These are phyloP conservation scores for Golubevia sp. DNA, from an alignment of 1,284 basidiomycete genomes.

Conservation along the genomic window DNA sequence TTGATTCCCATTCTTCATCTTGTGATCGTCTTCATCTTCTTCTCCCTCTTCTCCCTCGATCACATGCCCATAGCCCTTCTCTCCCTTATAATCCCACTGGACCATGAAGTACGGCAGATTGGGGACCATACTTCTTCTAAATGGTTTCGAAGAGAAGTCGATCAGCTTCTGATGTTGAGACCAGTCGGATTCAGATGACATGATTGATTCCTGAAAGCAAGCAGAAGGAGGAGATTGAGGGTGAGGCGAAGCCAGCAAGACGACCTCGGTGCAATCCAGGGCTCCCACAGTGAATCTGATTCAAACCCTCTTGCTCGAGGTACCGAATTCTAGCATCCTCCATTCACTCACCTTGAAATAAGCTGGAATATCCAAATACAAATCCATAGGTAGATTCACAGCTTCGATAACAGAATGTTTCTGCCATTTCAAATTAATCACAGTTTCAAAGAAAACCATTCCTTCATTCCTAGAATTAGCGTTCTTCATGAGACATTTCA, in stretches of 20 bases:
- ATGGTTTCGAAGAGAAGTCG: conserved; percentile 73
- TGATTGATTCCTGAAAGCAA: conserved; percentile 77
- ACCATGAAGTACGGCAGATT: conserved; percentile 99
- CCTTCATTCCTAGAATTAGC: conserved; percentile 11
- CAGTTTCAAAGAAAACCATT: conserved; percentile 49
- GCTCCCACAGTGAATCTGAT: too few relatives aligned
- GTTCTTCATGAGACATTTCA: conserved; percentile 50
- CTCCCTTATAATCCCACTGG: conserved; percentile 92
- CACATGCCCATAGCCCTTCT: conserved; percentile 74
- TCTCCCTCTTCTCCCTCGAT: too few relatives aligned
- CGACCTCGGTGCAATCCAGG: not conserved
- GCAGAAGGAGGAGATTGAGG: not conserved
- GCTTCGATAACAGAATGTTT: conserved; percentile 46
- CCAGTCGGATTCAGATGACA: conserved; percentile 91
- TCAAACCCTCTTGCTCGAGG: too few relatives aligned
- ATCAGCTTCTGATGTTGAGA: conserved; percentile 96
- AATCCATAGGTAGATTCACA: conserved; percentile 24
- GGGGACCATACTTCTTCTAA: conserved; percentile 71
- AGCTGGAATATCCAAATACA: conserved; percentile 32
- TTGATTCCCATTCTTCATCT: too few relatives aligned
- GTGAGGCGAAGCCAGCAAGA: not conserved
- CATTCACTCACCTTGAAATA: conserved; percentile 36
- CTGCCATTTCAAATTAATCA: conserved; percentile 37
- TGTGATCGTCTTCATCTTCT: too few relatives aligned
- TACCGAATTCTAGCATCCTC: too few relatives aligned